phyloP scores from a whole-genome alignment of 78 protist species.

The Blattamonas nauphoetae region DNA sequence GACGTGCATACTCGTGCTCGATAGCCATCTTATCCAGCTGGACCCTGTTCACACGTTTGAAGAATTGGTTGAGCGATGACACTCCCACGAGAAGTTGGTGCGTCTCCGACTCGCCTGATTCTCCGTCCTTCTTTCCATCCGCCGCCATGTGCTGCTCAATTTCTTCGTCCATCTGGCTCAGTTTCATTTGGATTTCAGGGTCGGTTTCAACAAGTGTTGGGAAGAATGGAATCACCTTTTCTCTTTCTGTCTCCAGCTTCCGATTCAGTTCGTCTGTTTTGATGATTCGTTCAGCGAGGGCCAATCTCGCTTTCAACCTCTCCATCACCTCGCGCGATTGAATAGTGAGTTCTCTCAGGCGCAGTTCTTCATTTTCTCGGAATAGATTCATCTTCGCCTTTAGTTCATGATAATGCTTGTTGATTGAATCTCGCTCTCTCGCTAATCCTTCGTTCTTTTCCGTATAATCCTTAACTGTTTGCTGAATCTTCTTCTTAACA shows the following conservation, averaged over 20 bases:
- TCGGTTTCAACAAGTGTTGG: neutral
- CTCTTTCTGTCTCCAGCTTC: slow-evolving; percentile 57
- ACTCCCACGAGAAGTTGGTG: slow-evolving; percentile 13
- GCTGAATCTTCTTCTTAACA: neutral
- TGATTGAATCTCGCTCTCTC: neutral
- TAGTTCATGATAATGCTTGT: slow-evolving; percentile 40
- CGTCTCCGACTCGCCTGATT: neutral
- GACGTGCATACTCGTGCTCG: slow-evolving; percentile 3
- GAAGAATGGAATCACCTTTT: slow-evolving; percentile 39
- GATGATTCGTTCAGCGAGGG: slow-evolving; percentile 25
- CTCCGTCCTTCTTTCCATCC: neutral
- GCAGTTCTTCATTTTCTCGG: slow-evolving; percentile 24
- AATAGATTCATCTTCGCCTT: slow-evolving; percentile 42
- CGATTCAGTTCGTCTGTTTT: slow-evolving; percentile 44
- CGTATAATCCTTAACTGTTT: neutral
- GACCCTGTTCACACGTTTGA: slow-evolving; percentile 38
- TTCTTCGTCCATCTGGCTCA: neutral
- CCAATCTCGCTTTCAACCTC: neutral
- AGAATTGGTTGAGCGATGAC: slow-evolving; percentile 21
- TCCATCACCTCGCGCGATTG: slow-evolving; percentile 10
- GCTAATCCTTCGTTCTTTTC: neutral
- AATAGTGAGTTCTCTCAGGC: slow-evolving; percentile 30
- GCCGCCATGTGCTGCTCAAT: neutral
- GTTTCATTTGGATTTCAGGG: slow-evolving; percentile 2
- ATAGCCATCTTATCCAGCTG: slow-evolving; percentile 33